Percentiles rank a stretch among this genome's conserved stretches.
Conservation (phyloP, 169 alveolate species). For the Plasmodium knowlesi region DNA sequence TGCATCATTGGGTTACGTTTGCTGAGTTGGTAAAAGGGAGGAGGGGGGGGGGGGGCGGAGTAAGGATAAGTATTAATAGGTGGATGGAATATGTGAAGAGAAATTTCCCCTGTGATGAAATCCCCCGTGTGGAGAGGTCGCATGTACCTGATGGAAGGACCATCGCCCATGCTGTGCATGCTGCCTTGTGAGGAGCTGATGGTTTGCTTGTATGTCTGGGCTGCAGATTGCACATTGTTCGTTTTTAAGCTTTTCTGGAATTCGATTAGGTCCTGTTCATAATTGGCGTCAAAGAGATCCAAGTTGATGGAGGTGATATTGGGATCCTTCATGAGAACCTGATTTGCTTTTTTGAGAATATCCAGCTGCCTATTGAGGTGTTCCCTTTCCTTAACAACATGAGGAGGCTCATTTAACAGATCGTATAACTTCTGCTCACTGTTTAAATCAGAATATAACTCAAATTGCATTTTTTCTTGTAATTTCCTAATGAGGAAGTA, state of each 20-base stretch:
- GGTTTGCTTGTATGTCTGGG: slow-evolving; percentile 10
- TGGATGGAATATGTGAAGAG: neutral
- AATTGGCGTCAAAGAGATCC: slow-evolving; percentile 65
- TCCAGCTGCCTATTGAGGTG: slow-evolving; percentile 80
- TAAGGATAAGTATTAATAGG: neutral
- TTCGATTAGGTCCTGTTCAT: slow-evolving; percentile 63
- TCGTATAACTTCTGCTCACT: slow-evolving; percentile 80
- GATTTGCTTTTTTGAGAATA: slow-evolving; percentile 86
- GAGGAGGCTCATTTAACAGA: slow-evolving; percentile 86
- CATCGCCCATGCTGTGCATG: neutral
- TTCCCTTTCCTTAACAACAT: slow-evolving; percentile 87
- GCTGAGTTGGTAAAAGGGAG: neutral
- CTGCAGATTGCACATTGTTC: neutral
- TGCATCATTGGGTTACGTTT: slow-evolving; percentile 36
- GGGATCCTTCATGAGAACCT: slow-evolving; percentile 84
- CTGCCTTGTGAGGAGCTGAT: neutral
- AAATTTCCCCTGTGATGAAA: neutral
- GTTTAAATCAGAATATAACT: slow-evolving; percentile 79
- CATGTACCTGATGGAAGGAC: neutral
- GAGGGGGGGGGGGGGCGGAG: neutral
- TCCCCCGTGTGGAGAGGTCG: neutral
- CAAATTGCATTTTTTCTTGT: slow-evolving; percentile 82
- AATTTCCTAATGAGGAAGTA: slow-evolving; percentile 90
- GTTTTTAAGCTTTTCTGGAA: slow-evolving; percentile 38
- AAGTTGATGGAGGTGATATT: slow-evolving; percentile 75